Evolutionary conservation across 2,329 filamentous ascomycete species (phyloP), one percentile per base, ranked within the genome.

Genomic region (Scedosporium apiospermum): DNA sequence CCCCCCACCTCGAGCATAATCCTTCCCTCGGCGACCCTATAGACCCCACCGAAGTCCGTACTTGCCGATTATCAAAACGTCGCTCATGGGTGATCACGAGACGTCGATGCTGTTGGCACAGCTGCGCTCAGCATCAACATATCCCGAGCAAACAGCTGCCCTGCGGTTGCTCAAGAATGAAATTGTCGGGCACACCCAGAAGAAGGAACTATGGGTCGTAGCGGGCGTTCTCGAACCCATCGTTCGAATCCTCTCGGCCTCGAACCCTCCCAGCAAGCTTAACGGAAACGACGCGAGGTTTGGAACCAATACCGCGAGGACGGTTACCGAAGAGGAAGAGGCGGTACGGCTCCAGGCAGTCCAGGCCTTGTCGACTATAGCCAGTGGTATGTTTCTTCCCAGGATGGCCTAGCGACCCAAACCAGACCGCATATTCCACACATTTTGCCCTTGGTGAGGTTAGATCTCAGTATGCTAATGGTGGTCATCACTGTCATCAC

Each of bases 161-260:
- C 80, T 97, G 55, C 85, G 87, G 66, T 79, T 81, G 51, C 78
- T 99, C 34, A 98, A 96, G 78, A 95, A 96, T 74, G 89, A 95
- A 66, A 83, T 96, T 58, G 86, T 96, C 64, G 95, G 95, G 26
- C 91, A 98, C 74, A 82, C 89, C 41, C 87, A 93, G 73, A 88
- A 88, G 73, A 99, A 99, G 75, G 88, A 93, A 74, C 76, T 85
- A 63, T 93, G 88, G 79, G 81, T 97, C 49, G 80, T 79, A 63
- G 77, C 84, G 62, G 93, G 93, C 18, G 79, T 90, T 30, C 75
- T 95, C 57, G 81, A 84, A 61, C 81, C 83, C 41, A 77, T 81
- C 62, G 80, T 79, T 69, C 76, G 71, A 68, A 79, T 78, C 65
- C 78, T 82, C 71, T 73, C 72, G 58, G 67, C 71, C 14, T 69